Conservation (phyloP, 1,284 basidiomycete species). For the Mycosarcoma maydis region DNA sequence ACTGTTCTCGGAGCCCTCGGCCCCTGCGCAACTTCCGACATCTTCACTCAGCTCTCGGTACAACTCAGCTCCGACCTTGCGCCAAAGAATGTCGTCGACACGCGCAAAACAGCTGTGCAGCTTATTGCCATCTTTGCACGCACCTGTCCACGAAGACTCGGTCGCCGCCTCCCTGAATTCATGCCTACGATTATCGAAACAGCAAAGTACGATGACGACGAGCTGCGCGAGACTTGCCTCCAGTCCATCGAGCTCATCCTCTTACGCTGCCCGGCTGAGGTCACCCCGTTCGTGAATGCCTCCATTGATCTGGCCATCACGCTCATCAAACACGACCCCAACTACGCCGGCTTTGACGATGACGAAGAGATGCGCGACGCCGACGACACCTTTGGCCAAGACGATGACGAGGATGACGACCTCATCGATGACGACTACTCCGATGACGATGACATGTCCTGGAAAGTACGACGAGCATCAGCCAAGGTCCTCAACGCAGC, state of each 20-base stretch:
- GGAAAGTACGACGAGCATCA: constrained; percentile 93
- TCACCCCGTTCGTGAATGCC: constrained; percentile 76
- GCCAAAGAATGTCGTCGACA: constrained; percentile 65
- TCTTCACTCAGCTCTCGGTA: constrained; percentile 55
- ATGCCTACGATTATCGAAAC: constrained; percentile 76
- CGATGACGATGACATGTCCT: constrained; percentile 98
- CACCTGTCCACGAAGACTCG: constrained; percentile 55
- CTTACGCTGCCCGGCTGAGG: constrained; percentile 82
- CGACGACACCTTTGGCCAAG: constrained; percentile 39
- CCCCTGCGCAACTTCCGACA: constrained; percentile 52
- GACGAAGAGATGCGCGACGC: constrained; percentile 72
- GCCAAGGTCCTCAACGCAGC: constrained; percentile 87
- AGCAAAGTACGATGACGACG: constrained; percentile 80
- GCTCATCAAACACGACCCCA: constrained; percentile 95
- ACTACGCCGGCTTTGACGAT: constrained; percentile 84
- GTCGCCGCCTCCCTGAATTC: constrained; percentile 50
- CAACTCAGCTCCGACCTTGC: constrained; percentile 42
- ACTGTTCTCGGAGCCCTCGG: constrained; percentile 76
- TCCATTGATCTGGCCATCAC: constrained; percentile 78
- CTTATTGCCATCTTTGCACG: constrained; percentile 75
- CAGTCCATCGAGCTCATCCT: constrained; percentile 77
- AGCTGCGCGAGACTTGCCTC: constrained; percentile 69
- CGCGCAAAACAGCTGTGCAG: constrained; percentile 80
- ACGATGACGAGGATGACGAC: constrained; percentile 71
- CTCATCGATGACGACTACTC: constrained; percentile 75